Evolutionary conservation across 805 yeast species (phyloP).

Genomic region (Starmerella lactis-condensi): DNA sequence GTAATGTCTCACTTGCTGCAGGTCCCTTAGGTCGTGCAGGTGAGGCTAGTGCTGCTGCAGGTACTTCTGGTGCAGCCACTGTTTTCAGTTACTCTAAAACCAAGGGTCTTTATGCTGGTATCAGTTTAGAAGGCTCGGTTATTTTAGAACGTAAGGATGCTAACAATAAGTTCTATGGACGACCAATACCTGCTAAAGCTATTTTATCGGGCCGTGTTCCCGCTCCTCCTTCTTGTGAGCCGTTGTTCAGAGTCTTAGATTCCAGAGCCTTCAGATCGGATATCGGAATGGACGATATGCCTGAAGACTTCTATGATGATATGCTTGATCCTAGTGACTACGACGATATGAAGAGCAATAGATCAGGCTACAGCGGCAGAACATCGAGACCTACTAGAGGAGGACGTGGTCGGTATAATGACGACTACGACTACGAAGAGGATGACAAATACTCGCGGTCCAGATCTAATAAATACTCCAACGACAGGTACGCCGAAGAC

Average conservation of each 20-base stretch:
- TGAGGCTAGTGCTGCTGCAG: conserved; percentile 91
- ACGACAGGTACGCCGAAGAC: conserved; percentile 10
- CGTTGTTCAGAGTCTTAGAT: conserved; percentile 69
- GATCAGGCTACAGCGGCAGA: neutral
- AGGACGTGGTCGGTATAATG: conserved; percentile 4
- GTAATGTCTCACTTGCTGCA: conserved; percentile 87
- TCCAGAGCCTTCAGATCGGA: conserved; percentile 52
- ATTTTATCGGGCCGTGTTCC: conserved; percentile 77
- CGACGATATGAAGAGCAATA: conserved; percentile 6
- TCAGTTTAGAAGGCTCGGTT: conserved; percentile 90
- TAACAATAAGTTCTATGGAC: conserved; percentile 84
- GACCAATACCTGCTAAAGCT: conserved; percentile 67
- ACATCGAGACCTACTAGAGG: conserved; percentile 1
- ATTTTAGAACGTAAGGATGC: conserved; percentile 95
- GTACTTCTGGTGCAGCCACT: conserved; percentile 71
- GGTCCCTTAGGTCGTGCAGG: conserved; percentile 97
- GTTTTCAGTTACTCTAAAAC: conserved; percentile 87
- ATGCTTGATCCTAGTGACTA: conserved; percentile 33
- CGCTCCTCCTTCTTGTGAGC: conserved; percentile 78
- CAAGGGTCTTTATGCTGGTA: conserved; percentile 93
- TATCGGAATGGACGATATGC: conserved; percentile 32
- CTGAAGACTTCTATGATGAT: conserved; percentile 57
- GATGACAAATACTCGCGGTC: conserved; percentile 1
- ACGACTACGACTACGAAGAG: conserved; percentile 14
- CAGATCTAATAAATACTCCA: neutral